Evolutionary conservation across 176 grass and related monocot species (phyloP).

Genomic region (Rhynchospora breviuscula): DNA sequence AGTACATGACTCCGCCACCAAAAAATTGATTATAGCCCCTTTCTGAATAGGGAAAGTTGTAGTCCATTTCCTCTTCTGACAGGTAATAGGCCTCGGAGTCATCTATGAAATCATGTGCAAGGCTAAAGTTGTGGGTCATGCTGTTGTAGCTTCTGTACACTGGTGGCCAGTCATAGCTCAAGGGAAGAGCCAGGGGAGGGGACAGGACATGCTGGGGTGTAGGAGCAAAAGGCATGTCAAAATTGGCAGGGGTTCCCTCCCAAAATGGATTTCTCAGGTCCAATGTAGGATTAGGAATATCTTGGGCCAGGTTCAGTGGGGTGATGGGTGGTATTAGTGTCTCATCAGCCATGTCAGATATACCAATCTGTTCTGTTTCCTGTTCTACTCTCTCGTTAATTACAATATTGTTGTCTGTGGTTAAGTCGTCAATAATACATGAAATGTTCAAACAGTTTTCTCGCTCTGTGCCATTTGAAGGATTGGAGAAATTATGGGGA

Average conservation of each 20-base stretch:
- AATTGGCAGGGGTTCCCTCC: slow-evolving; percentile 63
- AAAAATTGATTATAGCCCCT: slow-evolving; percentile 94
- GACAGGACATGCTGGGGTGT: slow-evolving; percentile 60
- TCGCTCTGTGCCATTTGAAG: slow-evolving; percentile 19
- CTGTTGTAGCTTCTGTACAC: slow-evolving; percentile 69
- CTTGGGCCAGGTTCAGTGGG: slow-evolving; percentile 24
- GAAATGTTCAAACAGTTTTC: slow-evolving; percentile 28
- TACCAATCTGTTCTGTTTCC: slow-evolving; percentile 25
- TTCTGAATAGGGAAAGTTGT: slow-evolving; percentile 42
- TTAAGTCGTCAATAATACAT: slow-evolving; percentile 26
- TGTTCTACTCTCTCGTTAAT: slow-evolving; percentile 14
- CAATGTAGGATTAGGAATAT: slow-evolving; percentile 30
- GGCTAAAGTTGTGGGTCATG: slow-evolving; percentile 42
- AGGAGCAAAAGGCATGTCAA: slow-evolving; percentile 57
- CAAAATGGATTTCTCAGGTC: slow-evolving; percentile 31
- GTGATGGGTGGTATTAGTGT: slow-evolving; percentile 21
- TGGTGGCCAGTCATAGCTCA: slow-evolving; percentile 98
- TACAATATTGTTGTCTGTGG: slow-evolving; percentile 17
- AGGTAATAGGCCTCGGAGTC: slow-evolving; percentile 89
- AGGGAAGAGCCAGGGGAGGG: slow-evolving; percentile 58
- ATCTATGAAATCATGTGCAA: slow-evolving; percentile 59
- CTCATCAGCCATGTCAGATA: slow-evolving; percentile 24
- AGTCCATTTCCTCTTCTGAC: slow-evolving; percentile 89
- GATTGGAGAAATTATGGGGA: slow-evolving; percentile 22
- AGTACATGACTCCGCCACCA: slow-evolving; percentile 98